These are phyloP conservation scores for Croton laevigatus DNA, from an alignment of 441 rosid species.

Conservation along the genomic window DNA sequence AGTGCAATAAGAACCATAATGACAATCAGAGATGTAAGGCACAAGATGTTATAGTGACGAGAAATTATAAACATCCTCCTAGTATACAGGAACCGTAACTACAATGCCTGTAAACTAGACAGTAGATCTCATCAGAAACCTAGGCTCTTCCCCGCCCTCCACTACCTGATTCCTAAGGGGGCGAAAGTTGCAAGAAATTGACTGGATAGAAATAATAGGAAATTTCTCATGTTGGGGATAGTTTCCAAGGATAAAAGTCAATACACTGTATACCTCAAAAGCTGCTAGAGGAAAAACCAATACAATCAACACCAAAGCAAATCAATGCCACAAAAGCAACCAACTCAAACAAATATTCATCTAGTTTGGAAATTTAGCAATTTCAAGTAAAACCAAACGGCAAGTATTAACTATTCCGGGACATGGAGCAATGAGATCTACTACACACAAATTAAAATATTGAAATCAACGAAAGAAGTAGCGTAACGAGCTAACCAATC, in stretches of 20 bases:
- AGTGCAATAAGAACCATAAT: background rate
- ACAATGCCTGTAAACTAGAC: background rate
- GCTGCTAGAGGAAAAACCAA: background rate
- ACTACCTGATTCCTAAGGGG: background rate
- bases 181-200: background rate
- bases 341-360: background rate
- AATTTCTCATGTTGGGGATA: background rate
- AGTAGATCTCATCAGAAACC: background rate
- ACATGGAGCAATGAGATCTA: background rate
- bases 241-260: background rate
- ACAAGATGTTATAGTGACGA: background rate
- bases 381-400: background rate
- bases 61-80: background rate
- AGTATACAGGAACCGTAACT: background rate
- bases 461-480: background rate
- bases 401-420: background rate
- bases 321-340: background rate
- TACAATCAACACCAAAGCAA: slow-evolving; percentile 1
- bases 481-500: slow-evolving; percentile 39
- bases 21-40: background rate
- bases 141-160: background rate
- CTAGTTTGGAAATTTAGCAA: background rate
- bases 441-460: background rate
- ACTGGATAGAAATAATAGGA: background rate
- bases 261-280: background rate